These are phyloP conservation scores for Trichoderma breve DNA, from an alignment of 2,329 filamentous ascomycete species.

Conservation along the genomic window DNA sequence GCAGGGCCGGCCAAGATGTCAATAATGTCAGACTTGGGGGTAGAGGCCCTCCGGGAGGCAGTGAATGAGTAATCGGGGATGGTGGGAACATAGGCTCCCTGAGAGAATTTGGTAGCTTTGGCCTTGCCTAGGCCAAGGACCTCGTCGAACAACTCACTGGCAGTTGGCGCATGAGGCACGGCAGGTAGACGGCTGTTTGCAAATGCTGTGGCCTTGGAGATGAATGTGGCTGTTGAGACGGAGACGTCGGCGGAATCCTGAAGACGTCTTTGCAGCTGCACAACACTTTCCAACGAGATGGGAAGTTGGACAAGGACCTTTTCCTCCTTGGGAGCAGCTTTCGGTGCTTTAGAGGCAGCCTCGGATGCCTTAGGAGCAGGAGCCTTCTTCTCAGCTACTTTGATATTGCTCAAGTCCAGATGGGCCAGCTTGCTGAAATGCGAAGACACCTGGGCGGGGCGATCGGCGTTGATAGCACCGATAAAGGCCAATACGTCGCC, in stretches of 20 bases:
- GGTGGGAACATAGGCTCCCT: constrained; percentile 69
- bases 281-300: constrained; percentile 74
- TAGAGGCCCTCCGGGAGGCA: constrained; percentile 35
- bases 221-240: constrained; percentile 81
- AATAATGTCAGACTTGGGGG: constrained; percentile 64
- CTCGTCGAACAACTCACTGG: constrained; percentile 85
- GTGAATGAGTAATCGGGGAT: constrained; percentile 57
- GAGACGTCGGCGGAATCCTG: constrained; percentile 74
- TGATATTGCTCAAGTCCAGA: constrained; percentile 94
- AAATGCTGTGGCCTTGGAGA: constrained; percentile 77
- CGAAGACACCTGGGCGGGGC: constrained; percentile 67
- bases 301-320: constrained; percentile 65
- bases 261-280: constrained; percentile 78
- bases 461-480: constrained; percentile 70
- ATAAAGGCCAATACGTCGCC: constrained; percentile 91
- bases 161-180: constrained; percentile 58
- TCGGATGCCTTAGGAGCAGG: constrained; percentile 40
- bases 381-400: constrained; percentile 61
- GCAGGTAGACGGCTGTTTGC: constrained; percentile 86
- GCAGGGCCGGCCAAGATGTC: constrained; percentile 65
- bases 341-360: constrained; percentile 40
- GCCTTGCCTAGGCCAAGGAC: constrained; percentile 67
- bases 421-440: constrained; percentile 74
- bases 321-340: constrained; percentile 46
- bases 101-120: constrained; percentile 46